Percentiles rank a stretch among this genome's conserved stretches.
These are phyloP conservation scores for Arabidopsis lyrata DNA, from an alignment of 441 rosid genomes.

Conservation along the genomic window DNA sequence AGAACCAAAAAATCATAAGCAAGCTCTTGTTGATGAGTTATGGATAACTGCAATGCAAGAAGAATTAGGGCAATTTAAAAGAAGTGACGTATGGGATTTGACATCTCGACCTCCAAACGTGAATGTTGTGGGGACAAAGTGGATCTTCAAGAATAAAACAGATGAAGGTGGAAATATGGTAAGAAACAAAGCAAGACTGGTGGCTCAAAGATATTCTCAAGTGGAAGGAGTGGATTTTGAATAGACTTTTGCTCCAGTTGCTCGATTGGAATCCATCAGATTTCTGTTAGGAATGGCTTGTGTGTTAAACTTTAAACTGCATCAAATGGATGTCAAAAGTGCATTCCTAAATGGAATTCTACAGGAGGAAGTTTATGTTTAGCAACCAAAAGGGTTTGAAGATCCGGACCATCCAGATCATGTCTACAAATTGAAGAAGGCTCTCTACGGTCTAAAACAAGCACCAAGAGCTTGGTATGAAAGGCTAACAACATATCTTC, in stretches of 20 bases:
- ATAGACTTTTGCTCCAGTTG: background rate
- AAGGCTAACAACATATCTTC: no score
- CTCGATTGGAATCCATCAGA: background rate
- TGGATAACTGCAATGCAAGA: background rate
- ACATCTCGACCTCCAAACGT: background rate
- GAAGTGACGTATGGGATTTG: background rate
- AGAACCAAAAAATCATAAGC: no score
- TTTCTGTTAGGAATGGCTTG: background rate
- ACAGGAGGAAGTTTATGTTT: background rate
- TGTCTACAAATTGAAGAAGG: background rate
- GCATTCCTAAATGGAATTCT: background rate
- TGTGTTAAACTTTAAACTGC: background rate
- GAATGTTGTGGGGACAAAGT: background rate
- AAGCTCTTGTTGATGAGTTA: background rate
- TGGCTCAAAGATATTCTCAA: background rate
- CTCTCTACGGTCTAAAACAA: background rate
- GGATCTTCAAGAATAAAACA: background rate
- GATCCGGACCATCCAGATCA: accelerated
- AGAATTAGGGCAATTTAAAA: background rate
- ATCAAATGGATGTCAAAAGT: constrained; percentile 15
- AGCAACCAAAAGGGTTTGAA: background rate
- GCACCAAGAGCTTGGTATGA: constrained; percentile 5
- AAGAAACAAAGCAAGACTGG: background rate
- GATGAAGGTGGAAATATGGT: background rate
- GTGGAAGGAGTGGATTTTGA: background rate